phyloP scores from a whole-genome alignment of 345 rosid genomes.

The Populus davidiana region DNA sequence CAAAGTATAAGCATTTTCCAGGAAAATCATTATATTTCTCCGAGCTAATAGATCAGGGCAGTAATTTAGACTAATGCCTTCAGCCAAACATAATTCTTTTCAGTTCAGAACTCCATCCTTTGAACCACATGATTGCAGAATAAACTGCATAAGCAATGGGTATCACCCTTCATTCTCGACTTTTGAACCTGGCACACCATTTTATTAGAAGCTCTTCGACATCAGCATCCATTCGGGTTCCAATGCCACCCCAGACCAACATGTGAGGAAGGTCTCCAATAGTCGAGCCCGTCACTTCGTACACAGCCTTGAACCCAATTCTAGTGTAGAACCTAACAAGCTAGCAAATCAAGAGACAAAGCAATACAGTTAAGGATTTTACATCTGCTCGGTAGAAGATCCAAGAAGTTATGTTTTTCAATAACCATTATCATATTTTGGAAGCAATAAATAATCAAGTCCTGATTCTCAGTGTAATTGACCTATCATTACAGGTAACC shows the following conservation, averaged over 20 bases:
- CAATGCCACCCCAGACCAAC: slow-evolving; percentile 92
- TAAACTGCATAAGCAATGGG: neutral
- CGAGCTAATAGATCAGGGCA: neutral
- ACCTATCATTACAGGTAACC: no score
- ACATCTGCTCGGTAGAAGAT: neutral
- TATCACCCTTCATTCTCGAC: slow-evolving; percentile 8
- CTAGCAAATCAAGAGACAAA: slow-evolving; percentile 26
- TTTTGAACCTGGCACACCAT: slow-evolving; percentile 66
- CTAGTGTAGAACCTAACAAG: slow-evolving; percentile 82
- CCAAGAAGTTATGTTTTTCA: neutral
- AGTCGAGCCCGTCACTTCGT: slow-evolving; percentile 81
- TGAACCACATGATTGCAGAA: neutral
- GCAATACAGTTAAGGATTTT: neutral
- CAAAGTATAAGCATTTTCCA: neutral
- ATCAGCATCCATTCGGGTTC: slow-evolving; percentile 88
- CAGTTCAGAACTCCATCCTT: neutral
- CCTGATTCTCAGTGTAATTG: no score
- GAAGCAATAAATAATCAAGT: no score
- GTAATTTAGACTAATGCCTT: neutral
- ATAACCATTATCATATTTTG: neutral
- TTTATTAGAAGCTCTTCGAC: slow-evolving; percentile 61
- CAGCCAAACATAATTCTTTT: neutral
- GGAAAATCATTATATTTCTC: neutral
- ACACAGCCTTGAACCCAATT: slow-evolving; percentile 64
- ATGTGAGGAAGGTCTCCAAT: slow-evolving; percentile 71